Percentiles rank a stretch among this genome's conserved stretches.
Conservation (phyloP, 2,329 filamentous ascomycete genomes). For the Penicillium polonicum region DNA sequence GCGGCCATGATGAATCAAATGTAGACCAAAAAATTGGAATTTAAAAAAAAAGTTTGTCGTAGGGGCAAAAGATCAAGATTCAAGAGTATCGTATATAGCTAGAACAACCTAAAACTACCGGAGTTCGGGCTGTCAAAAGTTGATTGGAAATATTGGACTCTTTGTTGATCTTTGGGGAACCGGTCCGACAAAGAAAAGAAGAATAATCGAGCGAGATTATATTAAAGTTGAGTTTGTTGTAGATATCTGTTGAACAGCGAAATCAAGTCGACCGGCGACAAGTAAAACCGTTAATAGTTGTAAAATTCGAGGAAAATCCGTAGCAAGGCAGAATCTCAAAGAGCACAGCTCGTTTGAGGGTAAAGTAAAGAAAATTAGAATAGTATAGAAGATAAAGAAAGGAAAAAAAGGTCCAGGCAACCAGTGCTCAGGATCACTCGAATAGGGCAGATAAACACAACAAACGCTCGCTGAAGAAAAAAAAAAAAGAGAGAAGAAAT, state of each 20-base stretch:
- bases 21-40: constrained; percentile 12
- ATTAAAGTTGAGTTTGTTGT: constrained; percentile 25
- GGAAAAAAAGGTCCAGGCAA: constrained; percentile 50
- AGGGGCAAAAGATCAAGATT: constrained; percentile 21
- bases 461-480: constrained; percentile 64
- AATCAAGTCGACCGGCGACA: constrained; percentile 38
- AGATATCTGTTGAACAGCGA: constrained; percentile 30
- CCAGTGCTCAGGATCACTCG: constrained; percentile 45
- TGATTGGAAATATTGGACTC: constrained; percentile 12
- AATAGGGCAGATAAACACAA: constrained; percentile 46
- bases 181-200: constrained; percentile 34
- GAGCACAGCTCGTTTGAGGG: constrained; percentile 20
- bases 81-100: constrained; percentile 24
- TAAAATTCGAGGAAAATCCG: constrained; percentile 27
- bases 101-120: constrained; percentile 29
- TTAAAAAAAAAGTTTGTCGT: constrained; percentile 23
- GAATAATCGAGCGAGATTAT: constrained; percentile 29
- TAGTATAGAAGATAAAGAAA: constrained; percentile 42
- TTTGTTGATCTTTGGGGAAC: constrained; percentile 26
- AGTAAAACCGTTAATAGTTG: constrained; percentile 23
- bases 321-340: constrained; percentile 27
- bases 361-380: constrained; percentile 28
- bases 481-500: constrained; percentile 40
- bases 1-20: constrained; percentile 65
- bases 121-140: constrained; percentile 22